phyloP scores from a whole-genome alignment of 2,329 filamentous ascomycete genomes.

The Colletotrichum sp. region DNA sequence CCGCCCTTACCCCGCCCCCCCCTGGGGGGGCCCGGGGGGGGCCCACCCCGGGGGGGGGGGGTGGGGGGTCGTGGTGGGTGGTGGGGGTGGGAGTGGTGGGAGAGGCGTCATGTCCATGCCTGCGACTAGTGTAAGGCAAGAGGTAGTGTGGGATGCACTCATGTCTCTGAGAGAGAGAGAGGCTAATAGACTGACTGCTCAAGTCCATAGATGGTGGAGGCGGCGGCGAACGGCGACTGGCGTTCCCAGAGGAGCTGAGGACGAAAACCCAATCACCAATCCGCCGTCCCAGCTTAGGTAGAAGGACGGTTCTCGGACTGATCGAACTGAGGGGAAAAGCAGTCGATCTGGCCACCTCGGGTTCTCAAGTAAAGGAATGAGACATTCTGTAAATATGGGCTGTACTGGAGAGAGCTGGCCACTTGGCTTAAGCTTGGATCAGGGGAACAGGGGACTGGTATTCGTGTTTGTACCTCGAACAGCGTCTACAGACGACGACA shows the following conservation, averaged over 20 bases:
- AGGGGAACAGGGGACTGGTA: background rate
- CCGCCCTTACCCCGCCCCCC: too few species aligned
- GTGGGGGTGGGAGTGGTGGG: background rate
- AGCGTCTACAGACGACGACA: background rate
- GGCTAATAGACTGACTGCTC: background rate
- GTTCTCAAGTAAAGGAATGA: conserved; percentile 10
- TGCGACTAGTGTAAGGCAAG: conserved; percentile 2
- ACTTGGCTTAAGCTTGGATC: background rate
- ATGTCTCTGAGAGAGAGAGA: background rate
- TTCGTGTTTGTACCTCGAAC: background rate
- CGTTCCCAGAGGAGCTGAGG: background rate
- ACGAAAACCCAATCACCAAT: background rate
- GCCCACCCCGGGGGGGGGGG: too few species aligned
- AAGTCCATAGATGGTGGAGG: conserved; percentile 11
- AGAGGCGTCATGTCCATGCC: conserved; percentile 5
- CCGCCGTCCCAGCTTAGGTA: background rate
- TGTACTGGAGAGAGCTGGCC: background rate
- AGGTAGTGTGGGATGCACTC: background rate
- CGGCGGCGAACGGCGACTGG: conserved; percentile 6
- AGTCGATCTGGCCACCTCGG: background rate
- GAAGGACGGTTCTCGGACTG: background rate
- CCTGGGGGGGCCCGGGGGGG: too few species aligned
- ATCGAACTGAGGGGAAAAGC: background rate
- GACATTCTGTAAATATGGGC: conserved; percentile 11
- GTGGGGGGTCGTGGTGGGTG: too few species aligned